A percentile compares a stretch with the other conserved stretches of the same genome.
These are phyloP conservation scores for Otatea glauca DNA, from an alignment of 176 grass and related monocot genomes.

Conservation along the genomic window DNA sequence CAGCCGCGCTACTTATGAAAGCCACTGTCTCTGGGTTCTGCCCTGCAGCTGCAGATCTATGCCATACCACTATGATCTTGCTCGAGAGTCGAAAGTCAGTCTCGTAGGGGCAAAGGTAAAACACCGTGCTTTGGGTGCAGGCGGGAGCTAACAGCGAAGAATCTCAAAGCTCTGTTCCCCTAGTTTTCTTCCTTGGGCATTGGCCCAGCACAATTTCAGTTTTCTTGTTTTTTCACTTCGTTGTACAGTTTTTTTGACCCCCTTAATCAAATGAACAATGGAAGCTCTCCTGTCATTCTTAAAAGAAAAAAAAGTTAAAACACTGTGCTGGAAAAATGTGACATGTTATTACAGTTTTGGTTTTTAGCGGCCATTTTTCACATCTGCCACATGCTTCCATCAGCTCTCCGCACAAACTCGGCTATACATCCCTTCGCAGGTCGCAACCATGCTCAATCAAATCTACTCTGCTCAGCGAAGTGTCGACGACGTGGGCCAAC, in stretches of 20 bases:
- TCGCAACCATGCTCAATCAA: neutral
- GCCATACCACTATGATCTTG: neutral
- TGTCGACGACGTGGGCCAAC: constrained; percentile 18
- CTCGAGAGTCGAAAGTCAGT: neutral
- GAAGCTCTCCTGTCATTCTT: too few species aligned
- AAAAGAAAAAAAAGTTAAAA: neutral
- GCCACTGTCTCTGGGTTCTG: neutral
- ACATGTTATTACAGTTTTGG: neutral
- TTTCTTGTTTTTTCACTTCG: too few species aligned
- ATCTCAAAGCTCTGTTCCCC: too few species aligned
- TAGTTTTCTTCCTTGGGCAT: too few species aligned
- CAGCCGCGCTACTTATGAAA: neutral
- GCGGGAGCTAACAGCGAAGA: too few species aligned
- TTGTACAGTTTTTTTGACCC: too few species aligned
- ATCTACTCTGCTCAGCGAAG: neutral
- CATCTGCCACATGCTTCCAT: neutral
- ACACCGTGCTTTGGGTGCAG: too few species aligned
- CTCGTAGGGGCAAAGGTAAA: too few species aligned
- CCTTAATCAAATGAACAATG: too few species aligned
- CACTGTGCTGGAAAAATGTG: neutral
- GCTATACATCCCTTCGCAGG: too few species aligned
- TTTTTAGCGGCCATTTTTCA: neutral
- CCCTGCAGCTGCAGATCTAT: too few species aligned
- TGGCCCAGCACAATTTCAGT: too few species aligned
- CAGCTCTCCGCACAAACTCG: neutral